Evolutionary conservation across 495 filamentous ascomycete species (phyloP).

Genomic region (Corynascus novoguineensis): DNA sequence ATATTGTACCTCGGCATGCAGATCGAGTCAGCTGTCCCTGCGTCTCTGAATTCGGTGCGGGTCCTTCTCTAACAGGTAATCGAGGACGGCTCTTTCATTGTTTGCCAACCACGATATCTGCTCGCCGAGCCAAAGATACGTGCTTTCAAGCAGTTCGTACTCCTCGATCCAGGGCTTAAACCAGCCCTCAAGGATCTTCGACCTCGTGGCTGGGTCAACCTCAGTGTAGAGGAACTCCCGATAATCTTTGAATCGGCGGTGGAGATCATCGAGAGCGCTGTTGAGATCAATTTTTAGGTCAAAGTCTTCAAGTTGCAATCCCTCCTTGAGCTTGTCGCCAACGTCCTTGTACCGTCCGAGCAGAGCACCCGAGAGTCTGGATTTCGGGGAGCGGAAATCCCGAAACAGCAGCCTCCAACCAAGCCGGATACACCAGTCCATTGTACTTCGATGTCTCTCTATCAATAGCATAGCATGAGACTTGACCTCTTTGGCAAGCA

Average conservation of each 20-base stretch:
- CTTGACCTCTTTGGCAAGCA: not conserved
- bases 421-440: not conserved
- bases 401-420: not conserved
- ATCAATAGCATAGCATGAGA: not conserved
- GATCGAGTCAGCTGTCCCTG: too few species aligned
- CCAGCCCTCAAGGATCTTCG: not conserved
- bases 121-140: not conserved
- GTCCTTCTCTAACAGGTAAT: not conserved
- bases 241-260: not conserved
- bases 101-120: not conserved
- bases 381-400: too few species aligned
- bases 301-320: not conserved
- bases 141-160: not conserved
- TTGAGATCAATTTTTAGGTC: not conserved
- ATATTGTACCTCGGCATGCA: too few species aligned
- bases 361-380: too few species aligned
- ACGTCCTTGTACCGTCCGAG: not conserved
- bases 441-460: not conserved
- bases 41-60: not conserved
- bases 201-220: not conserved
- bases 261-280: not conserved
- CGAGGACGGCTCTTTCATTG: not conserved
- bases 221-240: not conserved
- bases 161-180: conserved; percentile 5
- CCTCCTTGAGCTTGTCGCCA: not conserved